A percentile compares a stretch with the other conserved stretches of the same genome.
phyloP scores from a whole-genome alignment of 2,329 filamentous ascomycete genomes.

The Byssochlamys sp. region DNA sequence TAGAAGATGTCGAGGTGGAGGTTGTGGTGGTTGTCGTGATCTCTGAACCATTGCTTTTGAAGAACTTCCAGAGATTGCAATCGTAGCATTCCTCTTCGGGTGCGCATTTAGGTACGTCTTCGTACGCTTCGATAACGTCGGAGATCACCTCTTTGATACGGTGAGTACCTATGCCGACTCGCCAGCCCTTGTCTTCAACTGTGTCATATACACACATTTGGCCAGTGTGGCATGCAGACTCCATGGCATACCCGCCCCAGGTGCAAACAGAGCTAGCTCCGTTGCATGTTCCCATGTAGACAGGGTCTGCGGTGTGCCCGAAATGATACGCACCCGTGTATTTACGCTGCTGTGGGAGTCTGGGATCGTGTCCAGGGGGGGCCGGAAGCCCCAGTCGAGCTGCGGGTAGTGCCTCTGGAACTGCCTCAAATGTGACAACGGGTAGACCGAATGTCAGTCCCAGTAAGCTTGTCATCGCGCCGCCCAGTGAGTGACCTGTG shows the following conservation, averaged over 20 bases:
- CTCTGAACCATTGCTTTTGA: conserved; percentile 80
- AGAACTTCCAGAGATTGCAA: conserved; percentile 89
- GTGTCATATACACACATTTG: conserved; percentile 85
- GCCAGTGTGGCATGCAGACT: conserved; percentile 84
- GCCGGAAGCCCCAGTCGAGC: conserved; percentile 73
- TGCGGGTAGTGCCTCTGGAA: conserved; percentile 81
- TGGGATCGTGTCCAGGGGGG: conserved; percentile 67
- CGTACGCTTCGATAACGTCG: conserved; percentile 76
- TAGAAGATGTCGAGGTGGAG: conserved; percentile 49
- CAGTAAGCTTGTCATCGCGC: conserved; percentile 76
- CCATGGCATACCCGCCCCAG: conserved; percentile 84
- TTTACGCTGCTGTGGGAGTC: conserved; percentile 58
- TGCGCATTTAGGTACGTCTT: conserved; percentile 66
- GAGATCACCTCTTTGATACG: conserved; percentile 80
- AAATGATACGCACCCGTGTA: conserved; percentile 79
- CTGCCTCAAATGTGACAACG: conserved; percentile 84
- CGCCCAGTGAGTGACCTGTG: conserved; percentile 83
- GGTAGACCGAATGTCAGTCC: conserved; percentile 85
- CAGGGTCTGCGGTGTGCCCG: conserved; percentile 88
- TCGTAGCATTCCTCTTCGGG: conserved; percentile 74
- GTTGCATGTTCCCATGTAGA: conserved; percentile 90
- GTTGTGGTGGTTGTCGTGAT: conserved; percentile 54
- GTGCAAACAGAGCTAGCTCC: conserved; percentile 81
- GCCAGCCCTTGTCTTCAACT: conserved; percentile 82
- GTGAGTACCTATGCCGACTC: conserved; percentile 82